phyloP scores from a whole-genome alignment of 345 rosid species.

The Salix dunnii region DNA sequence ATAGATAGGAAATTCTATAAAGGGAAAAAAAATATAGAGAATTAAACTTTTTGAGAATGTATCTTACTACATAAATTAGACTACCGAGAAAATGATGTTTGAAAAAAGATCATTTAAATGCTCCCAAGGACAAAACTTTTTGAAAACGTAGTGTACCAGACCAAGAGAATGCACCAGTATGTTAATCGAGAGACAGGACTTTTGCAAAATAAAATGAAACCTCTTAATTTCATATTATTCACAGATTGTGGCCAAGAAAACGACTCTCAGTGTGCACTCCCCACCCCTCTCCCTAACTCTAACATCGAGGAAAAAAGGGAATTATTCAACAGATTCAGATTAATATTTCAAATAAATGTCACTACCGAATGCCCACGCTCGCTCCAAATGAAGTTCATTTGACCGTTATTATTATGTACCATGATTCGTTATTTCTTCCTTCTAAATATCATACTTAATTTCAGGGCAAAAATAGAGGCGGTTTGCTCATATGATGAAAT shows the following conservation, averaged over 20 bases:
- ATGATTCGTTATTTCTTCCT: not conserved
- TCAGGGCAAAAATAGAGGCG: not conserved
- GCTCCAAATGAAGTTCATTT: no score
- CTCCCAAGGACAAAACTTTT: not conserved
- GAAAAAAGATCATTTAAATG: not conserved
- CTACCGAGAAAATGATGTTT: not conserved
- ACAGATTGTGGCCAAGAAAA: no score
- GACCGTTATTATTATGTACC: not conserved
- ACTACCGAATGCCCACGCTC: no score
- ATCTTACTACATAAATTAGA: not conserved
- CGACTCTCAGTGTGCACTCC: no score
- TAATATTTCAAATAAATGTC: no score
- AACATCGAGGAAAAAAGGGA: no score
- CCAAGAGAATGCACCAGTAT: not conserved
- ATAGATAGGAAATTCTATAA: not conserved
- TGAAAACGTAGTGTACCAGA: not conserved
- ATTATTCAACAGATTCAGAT: no score
- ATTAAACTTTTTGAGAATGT: not conserved
- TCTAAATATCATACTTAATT: not conserved
- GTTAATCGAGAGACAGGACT: not conserved
- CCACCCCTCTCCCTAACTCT: no score
- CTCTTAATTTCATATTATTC: not conserved
- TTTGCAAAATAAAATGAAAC: not conserved
- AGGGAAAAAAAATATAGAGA: not conserved
- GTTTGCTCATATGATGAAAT: not conserved